Percentiles rank a stretch among this genome's conserved stretches.
These are phyloP conservation scores for Salix caprea DNA, from an alignment of 345 rosid species.

Conservation along the genomic window DNA sequence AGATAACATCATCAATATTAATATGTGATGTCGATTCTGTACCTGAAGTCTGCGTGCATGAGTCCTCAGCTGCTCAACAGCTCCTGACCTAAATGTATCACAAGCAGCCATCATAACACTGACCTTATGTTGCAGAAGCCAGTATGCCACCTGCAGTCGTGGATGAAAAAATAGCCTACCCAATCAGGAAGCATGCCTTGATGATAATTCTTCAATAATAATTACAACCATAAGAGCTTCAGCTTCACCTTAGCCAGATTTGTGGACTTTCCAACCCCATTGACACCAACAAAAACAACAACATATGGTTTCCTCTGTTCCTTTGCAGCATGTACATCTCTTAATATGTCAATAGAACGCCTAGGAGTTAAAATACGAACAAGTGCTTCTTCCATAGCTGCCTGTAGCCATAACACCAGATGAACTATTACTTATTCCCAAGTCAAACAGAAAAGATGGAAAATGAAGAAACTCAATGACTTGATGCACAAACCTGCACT, in stretches of 20 bases:
- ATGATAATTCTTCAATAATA: neutral
- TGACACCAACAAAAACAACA: slow-evolving; percentile 95
- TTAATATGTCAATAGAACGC: slow-evolving; percentile 89
- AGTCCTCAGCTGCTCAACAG: slow-evolving; percentile 93
- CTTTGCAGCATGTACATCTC: slow-evolving; percentile 91
- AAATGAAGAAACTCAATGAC: neutral
- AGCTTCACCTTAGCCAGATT: slow-evolving; percentile 76
- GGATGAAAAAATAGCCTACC: neutral
- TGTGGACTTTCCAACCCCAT: slow-evolving; percentile 98
- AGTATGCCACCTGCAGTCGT: slow-evolving; percentile 72
- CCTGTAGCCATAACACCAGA: slow-evolving; percentile 39
- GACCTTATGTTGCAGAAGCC: slow-evolving; percentile 92
- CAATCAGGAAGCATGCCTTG: slow-evolving; percentile 3
- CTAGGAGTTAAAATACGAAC: slow-evolving; percentile 94
- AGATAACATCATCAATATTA: neutral
- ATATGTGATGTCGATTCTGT: slow-evolving; percentile 4
- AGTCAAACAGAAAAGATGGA: neutral
- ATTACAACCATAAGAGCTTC: neutral
- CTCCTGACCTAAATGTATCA: slow-evolving; percentile 98
- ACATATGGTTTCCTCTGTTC: slow-evolving; percentile 93
- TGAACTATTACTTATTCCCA: neutral
- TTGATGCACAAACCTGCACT: slow-evolving; percentile 58
- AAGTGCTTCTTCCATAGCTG: slow-evolving; percentile 97
- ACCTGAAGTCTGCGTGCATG: slow-evolving; percentile 99
- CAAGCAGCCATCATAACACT: slow-evolving; percentile 99